Evolutionary conservation across 2,329 filamentous ascomycete genomes (phyloP), one percentile per base, ranked within the genome.

Genomic region (Furcasterigmium furcatum): DNA sequence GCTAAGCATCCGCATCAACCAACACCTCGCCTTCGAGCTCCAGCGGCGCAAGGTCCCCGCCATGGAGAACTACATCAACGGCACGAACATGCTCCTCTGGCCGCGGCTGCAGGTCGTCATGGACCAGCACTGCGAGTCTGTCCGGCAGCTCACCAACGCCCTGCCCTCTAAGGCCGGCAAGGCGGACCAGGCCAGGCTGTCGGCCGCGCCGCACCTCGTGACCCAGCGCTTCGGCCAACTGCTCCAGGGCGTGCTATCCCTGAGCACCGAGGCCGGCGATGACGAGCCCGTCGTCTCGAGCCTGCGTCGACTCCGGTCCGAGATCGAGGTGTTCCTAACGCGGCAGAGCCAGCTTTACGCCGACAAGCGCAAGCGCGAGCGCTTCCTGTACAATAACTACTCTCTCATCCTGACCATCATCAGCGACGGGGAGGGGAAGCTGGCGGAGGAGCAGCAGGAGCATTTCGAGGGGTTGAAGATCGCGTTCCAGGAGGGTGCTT

Each of bases 161-260:
- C 77, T 73, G 59, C 82, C 62, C 58, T 73, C 61, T 9, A 68
- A 64, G 25, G 68, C 61, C 40, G 61, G 65, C 51, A 64, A 52
- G 48, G 67, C 51, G 64, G 65, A 75, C 2, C 70, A 76, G 46
- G 72, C 76, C 16, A 81, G 76, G 55, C 76, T 85, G 45, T 89
- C 85, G 2, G 86, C 87, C 0, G 94, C 94, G 2, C 94, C 94
- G 0, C 94, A 97, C 57, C 84, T 92, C 43, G 77, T 95, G 16
- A 96, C 94, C 0, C 94, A 99, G 64, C 83, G 91, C n/a, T 97
- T 97, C 59, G 94, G 89, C 0, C 92, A 96, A 67, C 83, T 99
- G 41, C 68, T 96, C 41, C 88, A 96, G 52, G 90, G 89, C 3
- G 86, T 97, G 24, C 69, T 97, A 24, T 74, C 82, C 0, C 76